These are phyloP conservation scores for Penicillium sp. DNA, from an alignment of 2,329 filamentous ascomycete species.

Conservation along the genomic window DNA sequence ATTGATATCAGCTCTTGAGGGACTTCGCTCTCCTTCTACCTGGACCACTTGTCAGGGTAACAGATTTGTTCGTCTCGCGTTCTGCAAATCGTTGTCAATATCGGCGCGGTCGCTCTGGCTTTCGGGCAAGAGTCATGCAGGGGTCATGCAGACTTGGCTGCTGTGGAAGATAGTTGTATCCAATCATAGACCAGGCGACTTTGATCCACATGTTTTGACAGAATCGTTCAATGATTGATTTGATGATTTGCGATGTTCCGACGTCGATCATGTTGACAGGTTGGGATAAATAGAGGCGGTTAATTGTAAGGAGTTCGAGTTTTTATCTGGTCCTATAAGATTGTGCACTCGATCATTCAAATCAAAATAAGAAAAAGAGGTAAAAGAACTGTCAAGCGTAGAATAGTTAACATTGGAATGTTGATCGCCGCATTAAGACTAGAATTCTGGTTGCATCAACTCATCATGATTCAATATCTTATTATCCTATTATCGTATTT, in stretches of 20 bases:
- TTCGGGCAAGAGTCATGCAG: slow-evolving; percentile 65
- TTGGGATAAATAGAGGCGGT: no score
- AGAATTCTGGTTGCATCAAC: no score
- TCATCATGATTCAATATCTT: no score
- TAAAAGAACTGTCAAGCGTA: no score
- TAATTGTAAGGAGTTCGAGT: no score
- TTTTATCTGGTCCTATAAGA: no score
- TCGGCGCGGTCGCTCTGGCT: slow-evolving; percentile 52
- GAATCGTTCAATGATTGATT: slow-evolving; percentile 52
- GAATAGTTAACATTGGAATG: no score
- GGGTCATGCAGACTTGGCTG: slow-evolving; percentile 66
- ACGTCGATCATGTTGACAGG: slow-evolving; percentile 54
- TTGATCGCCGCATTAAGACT: no score
- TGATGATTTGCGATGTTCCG: no score
- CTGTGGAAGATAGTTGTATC: slow-evolving; percentile 67
- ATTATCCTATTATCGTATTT: no score
- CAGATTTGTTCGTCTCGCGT: slow-evolving; percentile 56
- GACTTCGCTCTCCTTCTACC: slow-evolving; percentile 64
- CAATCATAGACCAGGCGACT: slow-evolving; percentile 62
- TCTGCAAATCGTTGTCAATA: slow-evolving; percentile 58
- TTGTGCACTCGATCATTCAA: no score
- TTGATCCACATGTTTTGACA: slow-evolving; percentile 60
- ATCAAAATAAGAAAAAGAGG: no score
- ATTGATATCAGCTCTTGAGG: slow-evolving; percentile 57
- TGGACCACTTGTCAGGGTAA: slow-evolving; percentile 62